A percentile compares a stretch with the other conserved stretches of the same genome.
phyloP scores from a whole-genome alignment of 257 asterid species.

The Nicotiana paniculata region DNA sequence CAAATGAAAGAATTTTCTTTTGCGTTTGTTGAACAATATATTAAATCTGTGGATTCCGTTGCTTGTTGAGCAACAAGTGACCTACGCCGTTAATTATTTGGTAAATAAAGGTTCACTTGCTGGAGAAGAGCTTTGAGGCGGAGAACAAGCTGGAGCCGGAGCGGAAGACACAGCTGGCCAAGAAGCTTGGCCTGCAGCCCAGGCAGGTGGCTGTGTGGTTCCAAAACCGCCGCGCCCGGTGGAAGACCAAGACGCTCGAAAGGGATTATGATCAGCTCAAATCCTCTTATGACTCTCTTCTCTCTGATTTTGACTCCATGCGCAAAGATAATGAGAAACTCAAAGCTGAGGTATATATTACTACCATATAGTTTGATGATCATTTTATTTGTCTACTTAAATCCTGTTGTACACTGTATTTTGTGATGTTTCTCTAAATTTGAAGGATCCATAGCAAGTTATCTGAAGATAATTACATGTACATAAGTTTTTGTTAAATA shows the following conservation, averaged over 20 bases:
- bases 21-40: background rate
- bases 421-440: background rate
- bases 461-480: background rate
- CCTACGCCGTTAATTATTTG: background rate
- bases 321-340: constrained; percentile 76
- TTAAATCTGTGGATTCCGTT: background rate
- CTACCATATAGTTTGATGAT: background rate
- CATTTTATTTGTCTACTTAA: background rate
- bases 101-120: constrained; percentile 63
- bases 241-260: constrained; percentile 96
- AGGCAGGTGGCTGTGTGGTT: constrained; percentile 99
- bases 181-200: constrained; percentile 88
- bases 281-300: constrained; percentile 78
- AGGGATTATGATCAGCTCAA: constrained; percentile 85
- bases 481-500: background rate
- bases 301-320: constrained; percentile 58
- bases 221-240: constrained; percentile 99
- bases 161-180: constrained; percentile 82
- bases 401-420: background rate
- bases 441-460: background rate
- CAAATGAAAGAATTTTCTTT: background rate
- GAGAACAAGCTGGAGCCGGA: constrained; percentile 99
- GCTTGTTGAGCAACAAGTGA: background rate
- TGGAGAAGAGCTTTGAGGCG: constrained; percentile 91
- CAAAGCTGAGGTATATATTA: constrained; percentile 68